Conservation (phyloP, 139 green algal genomes). For the Coccomyxa sp. region DNA sequence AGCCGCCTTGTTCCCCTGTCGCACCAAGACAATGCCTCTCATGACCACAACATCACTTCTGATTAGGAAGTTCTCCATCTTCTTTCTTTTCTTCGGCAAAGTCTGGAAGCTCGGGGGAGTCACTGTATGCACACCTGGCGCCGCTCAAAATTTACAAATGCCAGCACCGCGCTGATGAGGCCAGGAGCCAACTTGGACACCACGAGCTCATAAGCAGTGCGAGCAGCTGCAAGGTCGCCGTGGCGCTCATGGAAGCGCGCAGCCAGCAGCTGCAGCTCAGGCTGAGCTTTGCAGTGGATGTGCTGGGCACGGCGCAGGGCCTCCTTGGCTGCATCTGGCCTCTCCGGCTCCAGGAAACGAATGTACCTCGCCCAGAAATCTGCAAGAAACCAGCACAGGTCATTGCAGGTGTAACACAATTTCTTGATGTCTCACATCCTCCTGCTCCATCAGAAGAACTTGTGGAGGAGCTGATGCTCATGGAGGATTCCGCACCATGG, state of each 20-base stretch:
- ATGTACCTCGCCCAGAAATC: slow-evolving; percentile 84
- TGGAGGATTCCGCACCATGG: slow-evolving; percentile 35
- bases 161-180: slow-evolving; percentile 24
- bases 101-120: not conserved
- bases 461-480: not conserved
- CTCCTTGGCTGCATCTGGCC: slow-evolving; percentile 19
- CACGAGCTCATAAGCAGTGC: slow-evolving; percentile 33
- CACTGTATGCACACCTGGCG: slow-evolving; percentile 28
- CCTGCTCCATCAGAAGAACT: not conserved
- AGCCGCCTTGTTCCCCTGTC: slow-evolving; percentile 22
- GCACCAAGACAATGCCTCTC: not conserved
- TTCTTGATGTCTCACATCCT: too few relatives aligned
- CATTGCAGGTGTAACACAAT: not conserved
- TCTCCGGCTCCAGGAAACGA: slow-evolving; percentile 48
- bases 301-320: slow-evolving; percentile 44
- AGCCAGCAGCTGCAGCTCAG: slow-evolving; percentile 65
- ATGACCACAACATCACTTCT: not conserved
- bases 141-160: slow-evolving; percentile 65
- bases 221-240: not conserved
- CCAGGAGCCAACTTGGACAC: slow-evolving; percentile 1
- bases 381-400: slow-evolving; percentile 8
- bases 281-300: slow-evolving; percentile 58
- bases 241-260: slow-evolving; percentile 60
- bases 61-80: not conserved
- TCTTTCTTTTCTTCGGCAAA: not conserved